phyloP scores from a whole-genome alignment of 768 basidiomycete genomes.

The Mycena filopes region DNA sequence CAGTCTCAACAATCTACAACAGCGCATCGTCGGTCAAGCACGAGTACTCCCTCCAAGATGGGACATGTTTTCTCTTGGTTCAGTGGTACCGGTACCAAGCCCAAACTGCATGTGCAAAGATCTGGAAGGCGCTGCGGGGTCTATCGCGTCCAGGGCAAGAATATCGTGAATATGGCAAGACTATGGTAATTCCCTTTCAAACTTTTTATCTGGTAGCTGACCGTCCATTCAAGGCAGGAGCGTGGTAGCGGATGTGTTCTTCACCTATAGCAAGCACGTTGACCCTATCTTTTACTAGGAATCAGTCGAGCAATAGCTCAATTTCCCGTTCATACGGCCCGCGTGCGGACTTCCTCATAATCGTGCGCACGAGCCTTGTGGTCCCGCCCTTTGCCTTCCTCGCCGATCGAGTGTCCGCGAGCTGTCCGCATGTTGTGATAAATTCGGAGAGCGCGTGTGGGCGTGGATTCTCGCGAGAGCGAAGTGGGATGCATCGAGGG shows the following conservation, averaged over 20 bases:
- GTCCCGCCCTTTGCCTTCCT: constrained; percentile 23
- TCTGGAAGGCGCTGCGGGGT: constrained; percentile 21
- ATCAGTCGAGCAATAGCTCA: constrained; percentile 26
- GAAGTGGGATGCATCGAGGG: constrained; percentile 19
- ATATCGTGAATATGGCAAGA: constrained; percentile 17
- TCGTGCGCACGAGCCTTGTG: constrained; percentile 25
- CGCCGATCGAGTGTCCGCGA: constrained; percentile 10
- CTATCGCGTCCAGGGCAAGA: constrained; percentile 22
- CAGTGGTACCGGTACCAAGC: background rate
- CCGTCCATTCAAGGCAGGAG: background rate
- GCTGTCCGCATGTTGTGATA: constrained; percentile 22
- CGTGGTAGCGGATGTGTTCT: constrained; percentile 1
- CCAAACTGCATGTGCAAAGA: constrained; percentile 12
- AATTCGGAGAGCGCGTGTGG: constrained; percentile 14
- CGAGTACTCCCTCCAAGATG: no score
- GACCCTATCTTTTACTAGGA: constrained; percentile 9
- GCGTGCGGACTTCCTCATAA: constrained; percentile 24
- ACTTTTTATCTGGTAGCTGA: background rate
- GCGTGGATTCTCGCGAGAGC: constrained; percentile 8
- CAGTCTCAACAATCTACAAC: no score
- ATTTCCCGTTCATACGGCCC: constrained; percentile 20
- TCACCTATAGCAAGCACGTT: background rate
- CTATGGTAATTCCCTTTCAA: background rate
- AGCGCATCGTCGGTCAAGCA: no score
- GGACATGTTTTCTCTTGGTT: constrained; percentile 23